A percentile compares a stretch with the other conserved stretches of the same genome.
Conservation (phyloP, 805 yeast species). For the Candida xiaguanensis region DNA sequence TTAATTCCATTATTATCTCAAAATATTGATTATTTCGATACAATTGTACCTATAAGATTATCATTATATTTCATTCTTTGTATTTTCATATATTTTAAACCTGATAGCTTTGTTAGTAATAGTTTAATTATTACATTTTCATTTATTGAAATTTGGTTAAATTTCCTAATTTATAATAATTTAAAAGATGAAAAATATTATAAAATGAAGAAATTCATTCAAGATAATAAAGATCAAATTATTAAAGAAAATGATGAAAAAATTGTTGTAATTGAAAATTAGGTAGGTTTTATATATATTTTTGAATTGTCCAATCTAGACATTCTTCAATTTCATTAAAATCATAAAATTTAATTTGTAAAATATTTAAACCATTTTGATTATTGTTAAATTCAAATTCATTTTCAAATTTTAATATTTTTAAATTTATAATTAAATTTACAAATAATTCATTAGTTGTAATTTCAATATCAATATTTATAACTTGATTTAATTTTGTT, state of each 20-base stretch:
- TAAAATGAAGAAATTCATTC: constrained; percentile 40
- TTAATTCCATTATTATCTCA: constrained; percentile 54
- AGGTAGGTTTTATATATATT: constrained; percentile 24
- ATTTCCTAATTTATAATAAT: constrained; percentile 57
- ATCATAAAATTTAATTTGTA: constrained; percentile 48
- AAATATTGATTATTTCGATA: constrained; percentile 51
- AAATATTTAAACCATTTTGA: constrained; percentile 32
- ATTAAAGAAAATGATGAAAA: constrained; percentile 25
- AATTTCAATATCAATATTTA: constrained; percentile 27
- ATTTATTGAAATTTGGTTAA: constrained; percentile 68
- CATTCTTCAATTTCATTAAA: constrained; percentile 53
- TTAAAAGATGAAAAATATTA: constrained; percentile 61
- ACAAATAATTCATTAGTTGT: constrained; percentile 41
- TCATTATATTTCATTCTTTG: constrained; percentile 47
- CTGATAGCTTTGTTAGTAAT: constrained; percentile 51
- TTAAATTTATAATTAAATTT: constrained; percentile 33
- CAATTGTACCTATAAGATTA: constrained; percentile 57
- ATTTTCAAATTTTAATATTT: constrained; percentile 27
- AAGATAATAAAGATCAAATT: constrained; percentile 36
- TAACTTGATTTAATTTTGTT: constrained; percentile 14
- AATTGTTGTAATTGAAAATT: constrained; percentile 28
- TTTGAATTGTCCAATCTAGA: constrained; percentile 49
- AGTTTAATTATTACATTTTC: constrained; percentile 57
- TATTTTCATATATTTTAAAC: constrained; percentile 45
- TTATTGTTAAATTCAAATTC: constrained; percentile 23